Percentiles rank a stretch among this genome's conserved stretches.
These are phyloP conservation scores for Aspergillus quadricinctus DNA, from an alignment of 2,329 filamentous ascomycete species.

Conservation along the genomic window DNA sequence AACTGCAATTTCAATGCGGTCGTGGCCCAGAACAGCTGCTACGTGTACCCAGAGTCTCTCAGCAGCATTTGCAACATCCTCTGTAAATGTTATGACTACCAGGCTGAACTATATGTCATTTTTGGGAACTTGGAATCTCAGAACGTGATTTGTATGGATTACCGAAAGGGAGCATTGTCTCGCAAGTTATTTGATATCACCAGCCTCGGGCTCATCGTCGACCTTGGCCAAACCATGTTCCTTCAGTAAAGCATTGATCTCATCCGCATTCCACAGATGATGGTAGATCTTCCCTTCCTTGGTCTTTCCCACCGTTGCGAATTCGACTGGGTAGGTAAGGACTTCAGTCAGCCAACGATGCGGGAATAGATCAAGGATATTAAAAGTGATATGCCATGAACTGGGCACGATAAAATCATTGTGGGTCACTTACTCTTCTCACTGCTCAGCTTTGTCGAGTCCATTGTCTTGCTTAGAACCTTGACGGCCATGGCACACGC, in stretches of 20 bases:
- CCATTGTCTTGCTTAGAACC: constrained; percentile 99
- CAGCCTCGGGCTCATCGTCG: constrained; percentile 61
- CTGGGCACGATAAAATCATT: neutral
- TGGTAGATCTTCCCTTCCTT: constrained; percentile 97
- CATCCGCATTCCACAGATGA: constrained; percentile 92
- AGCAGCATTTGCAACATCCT: constrained; percentile 1
- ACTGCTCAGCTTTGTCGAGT: constrained; percentile 96
- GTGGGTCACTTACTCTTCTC: constrained; percentile 80
- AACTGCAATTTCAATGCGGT: constrained; percentile 22
- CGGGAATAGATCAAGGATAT: neutral
- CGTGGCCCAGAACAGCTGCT: constrained; percentile 3
- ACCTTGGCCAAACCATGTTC: constrained; percentile 93
- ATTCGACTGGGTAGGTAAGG: constrained; percentile 67
- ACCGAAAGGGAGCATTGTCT: constrained; percentile 19
- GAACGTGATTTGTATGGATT: constrained; percentile 27
- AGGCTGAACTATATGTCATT: constrained; percentile 1
- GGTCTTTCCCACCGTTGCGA: constrained; percentile 95
- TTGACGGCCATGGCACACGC: constrained; percentile 97
- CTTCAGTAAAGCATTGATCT: constrained; percentile 90
- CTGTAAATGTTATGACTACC: constrained; percentile 6
- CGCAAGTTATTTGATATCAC: constrained; percentile 39
- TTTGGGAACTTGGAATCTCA: constrained; percentile 3
- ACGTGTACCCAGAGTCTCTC: neutral
- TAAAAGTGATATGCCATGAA: neutral
- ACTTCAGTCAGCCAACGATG: constrained; percentile 11